These are phyloP conservation scores for Candida dajiaensis DNA, from an alignment of 805 yeast genomes.

Conservation along the genomic window DNA sequence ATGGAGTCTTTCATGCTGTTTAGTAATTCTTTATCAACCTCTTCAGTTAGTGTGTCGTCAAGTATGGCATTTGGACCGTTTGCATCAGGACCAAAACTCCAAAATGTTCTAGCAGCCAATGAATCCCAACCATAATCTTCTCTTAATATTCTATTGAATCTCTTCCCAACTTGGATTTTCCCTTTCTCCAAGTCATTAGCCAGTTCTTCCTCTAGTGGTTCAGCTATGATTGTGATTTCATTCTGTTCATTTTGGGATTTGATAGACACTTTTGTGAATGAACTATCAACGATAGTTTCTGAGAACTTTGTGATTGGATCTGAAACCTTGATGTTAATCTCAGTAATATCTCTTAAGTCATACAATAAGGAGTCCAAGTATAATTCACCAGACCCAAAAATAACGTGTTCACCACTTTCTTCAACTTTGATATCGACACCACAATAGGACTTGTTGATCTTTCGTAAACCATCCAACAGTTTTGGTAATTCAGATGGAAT, in stretches of 20 bases:
- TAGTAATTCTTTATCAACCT: constrained; percentile 52
- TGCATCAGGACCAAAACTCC: constrained; percentile 67
- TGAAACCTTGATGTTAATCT: constrained; percentile 71
- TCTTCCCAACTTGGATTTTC: constrained; percentile 30
- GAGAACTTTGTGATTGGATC: constrained; percentile 77
- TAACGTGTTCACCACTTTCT: constrained; percentile 81
- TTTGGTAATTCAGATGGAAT: constrained; percentile 74
- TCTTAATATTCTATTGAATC: constrained; percentile 49
- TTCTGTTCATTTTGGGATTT: constrained; percentile 50
- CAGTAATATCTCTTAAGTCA: constrained; percentile 58
- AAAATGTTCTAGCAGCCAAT: constrained; percentile 71
- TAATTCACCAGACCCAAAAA: constrained; percentile 82
- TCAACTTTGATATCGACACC: constrained; percentile 68
- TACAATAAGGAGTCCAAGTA: constrained; percentile 79
- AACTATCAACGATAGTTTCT: constrained; percentile 65
- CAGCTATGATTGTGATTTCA: constrained; percentile 65
- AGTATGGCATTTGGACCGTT: constrained; percentile 45
- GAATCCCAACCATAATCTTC: constrained; percentile 73
- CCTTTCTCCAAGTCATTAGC: constrained; percentile 51
- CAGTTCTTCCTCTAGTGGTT: constrained; percentile 59
- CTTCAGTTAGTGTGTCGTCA: constrained; percentile 73
- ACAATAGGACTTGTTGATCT: constrained; percentile 55
- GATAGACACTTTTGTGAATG: constrained; percentile 63
- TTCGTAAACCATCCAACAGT: constrained; percentile 63
- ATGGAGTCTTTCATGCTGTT: constrained; percentile 46